phyloP scores from a whole-genome alignment of 2,329 filamentous ascomycete genomes.

The Orbilia blumenaviensis region DNA sequence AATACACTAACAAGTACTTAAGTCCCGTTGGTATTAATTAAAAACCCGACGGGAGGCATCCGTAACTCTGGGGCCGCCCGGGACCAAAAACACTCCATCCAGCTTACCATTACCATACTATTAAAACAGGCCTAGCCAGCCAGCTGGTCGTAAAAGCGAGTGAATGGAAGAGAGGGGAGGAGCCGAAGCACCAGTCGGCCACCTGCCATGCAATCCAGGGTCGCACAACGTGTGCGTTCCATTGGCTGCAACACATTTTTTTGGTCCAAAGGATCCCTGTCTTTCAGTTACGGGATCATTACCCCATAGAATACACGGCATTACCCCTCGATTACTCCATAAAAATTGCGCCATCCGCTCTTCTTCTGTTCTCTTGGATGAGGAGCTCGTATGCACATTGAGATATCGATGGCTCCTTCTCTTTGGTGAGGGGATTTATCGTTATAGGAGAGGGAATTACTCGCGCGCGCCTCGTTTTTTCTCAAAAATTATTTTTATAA shows the following conservation, averaged over 20 bases:
- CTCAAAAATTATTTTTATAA: no score
- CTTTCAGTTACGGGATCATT: conserved; percentile 24
- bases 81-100: background rate
- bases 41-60: background rate
- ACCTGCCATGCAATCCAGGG: conserved; percentile 26
- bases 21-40: no score
- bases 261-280: conserved; percentile 17
- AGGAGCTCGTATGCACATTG: conserved; percentile 20
- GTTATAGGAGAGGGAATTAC: no score
- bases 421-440: no score
- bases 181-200: conserved; percentile 46
- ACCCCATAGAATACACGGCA: conserved; percentile 30
- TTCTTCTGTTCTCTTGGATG: background rate
- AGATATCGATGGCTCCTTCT: no score
- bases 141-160: no score
- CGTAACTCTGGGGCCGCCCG: background rate
- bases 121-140: no score
- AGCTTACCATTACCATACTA: no score
- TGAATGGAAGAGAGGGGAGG: background rate
- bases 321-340: conserved; percentile 53
- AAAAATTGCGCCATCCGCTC: conserved; percentile 39
- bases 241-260: conserved; percentile 26
- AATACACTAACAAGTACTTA: no score
- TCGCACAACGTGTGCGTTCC: conserved; percentile 9
- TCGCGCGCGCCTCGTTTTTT: no score